phyloP scores from a whole-genome alignment of 1,284 basidiomycete species.

The Amylostereum chailletii region DNA sequence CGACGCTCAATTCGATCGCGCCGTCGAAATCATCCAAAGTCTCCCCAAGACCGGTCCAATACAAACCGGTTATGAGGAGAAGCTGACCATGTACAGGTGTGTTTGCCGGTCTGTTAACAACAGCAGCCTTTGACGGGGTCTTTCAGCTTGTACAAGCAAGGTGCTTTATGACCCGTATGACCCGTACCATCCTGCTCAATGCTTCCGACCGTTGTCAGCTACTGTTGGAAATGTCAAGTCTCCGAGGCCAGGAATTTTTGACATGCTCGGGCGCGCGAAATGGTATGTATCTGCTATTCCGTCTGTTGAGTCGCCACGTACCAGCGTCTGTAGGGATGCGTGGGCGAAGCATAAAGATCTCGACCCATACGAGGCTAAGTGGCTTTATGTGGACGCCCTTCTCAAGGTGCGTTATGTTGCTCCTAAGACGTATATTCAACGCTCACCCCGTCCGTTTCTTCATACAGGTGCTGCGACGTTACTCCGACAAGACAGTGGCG shows the following conservation, averaged over 20 bases:
- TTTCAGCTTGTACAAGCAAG: constrained; percentile 83
- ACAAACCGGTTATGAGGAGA: constrained; percentile 95
- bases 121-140: constrained; percentile 5
- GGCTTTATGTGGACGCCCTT: constrained; percentile 83
- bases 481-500: constrained; percentile 76
- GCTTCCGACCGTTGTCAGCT: constrained; percentile 36
- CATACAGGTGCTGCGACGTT: constrained; percentile 68
- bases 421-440: background rate
- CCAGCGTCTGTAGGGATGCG: constrained; percentile 62
- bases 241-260: constrained; percentile 80
- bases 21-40: constrained; percentile 88
- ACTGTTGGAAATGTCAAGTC: constrained; percentile 82
- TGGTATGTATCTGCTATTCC: constrained; percentile 45
- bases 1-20: constrained; percentile 83
- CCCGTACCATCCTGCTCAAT: background rate
- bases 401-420: constrained; percentile 50
- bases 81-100: constrained; percentile 88
- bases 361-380: constrained; percentile 75
- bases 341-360: constrained; percentile 90
- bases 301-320: constrained; percentile 18
- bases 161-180: constrained; percentile 28
- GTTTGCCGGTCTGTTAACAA: constrained; percentile 14
- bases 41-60: constrained; percentile 93
- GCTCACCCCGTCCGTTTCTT: background rate
- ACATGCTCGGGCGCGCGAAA: constrained; percentile 91